Conservation (phyloP, 1,284 basidiomycete species). For the Ceratobasidium sp. region DNA sequence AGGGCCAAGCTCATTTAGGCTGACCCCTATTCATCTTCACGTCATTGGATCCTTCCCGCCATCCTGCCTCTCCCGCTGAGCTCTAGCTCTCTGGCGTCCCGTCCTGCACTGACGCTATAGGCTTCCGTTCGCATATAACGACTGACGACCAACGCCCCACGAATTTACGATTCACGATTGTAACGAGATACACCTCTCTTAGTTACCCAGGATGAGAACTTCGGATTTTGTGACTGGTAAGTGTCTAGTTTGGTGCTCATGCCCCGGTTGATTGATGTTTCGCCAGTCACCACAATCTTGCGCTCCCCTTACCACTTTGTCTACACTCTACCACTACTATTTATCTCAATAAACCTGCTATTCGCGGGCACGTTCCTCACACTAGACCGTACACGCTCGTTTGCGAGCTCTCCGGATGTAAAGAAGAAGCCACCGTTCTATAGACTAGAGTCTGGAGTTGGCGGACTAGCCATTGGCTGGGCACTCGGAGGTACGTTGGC, state of each 20-base stretch:
- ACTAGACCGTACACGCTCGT: slow-evolving; percentile 68
- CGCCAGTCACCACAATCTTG: slow-evolving; percentile 40
- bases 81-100: not conserved
- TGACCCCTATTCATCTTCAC: slow-evolving; percentile 28
- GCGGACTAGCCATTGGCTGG: slow-evolving; percentile 65
- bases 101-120: not conserved
- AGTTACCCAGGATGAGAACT: slow-evolving; percentile 8
- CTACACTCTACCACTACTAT: slow-evolving; percentile 63
- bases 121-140: slow-evolving; percentile 1
- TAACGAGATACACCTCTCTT: not conserved
- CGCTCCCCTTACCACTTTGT: slow-evolving; percentile 57
- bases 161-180: slow-evolving; percentile 19
- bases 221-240: slow-evolving; percentile 24
- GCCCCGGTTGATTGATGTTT: not conserved
- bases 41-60: slow-evolving; percentile 29
- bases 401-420: slow-evolving; percentile 56
- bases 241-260: not conserved
- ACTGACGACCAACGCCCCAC: slow-evolving; percentile 6
- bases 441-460: slow-evolving; percentile 64
- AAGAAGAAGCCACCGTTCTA: slow-evolving; percentile 53
- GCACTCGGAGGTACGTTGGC: slow-evolving; percentile 62
- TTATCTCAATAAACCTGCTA: slow-evolving; percentile 60
- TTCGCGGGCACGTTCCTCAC: slow-evolving; percentile 71
- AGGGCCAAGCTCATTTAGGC: slow-evolving; percentile 22
- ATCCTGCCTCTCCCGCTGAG: not conserved